Percentiles rank a stretch among this genome's conserved stretches.
These are phyloP conservation scores for Botrytis byssoidea DNA, from an alignment of 2,329 filamentous ascomycete species.

Conservation along the genomic window DNA sequence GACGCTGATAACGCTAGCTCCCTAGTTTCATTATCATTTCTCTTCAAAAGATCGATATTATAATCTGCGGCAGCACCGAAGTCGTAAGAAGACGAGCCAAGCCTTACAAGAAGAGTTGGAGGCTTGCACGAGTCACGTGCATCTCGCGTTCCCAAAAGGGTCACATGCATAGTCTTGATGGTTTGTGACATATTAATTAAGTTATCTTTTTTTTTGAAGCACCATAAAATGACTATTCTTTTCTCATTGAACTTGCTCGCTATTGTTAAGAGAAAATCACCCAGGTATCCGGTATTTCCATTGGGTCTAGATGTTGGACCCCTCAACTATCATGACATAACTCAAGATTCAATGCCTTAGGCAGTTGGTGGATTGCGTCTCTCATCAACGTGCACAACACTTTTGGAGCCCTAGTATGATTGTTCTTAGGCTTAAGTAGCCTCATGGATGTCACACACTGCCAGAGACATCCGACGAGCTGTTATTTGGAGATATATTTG, in stretches of 20 bases:
- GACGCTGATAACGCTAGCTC: neutral
- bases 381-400: neutral
- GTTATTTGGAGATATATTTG: neutral
- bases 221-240: neutral
- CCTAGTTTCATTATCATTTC: rapidly evolving
- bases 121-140: neutral
- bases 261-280: neutral
- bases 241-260: no score
- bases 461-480: no score
- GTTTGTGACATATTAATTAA: no score
- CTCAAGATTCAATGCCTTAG: neutral
- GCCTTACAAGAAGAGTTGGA: neutral
- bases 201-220: neutral
- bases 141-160: no score
- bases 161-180: neutral
- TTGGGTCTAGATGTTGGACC: neutral
- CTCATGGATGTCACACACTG: neutral
- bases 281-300: neutral
- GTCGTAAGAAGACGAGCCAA: neutral
- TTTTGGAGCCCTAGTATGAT: neutral
- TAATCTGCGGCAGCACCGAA: neutral
- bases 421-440: neutral
- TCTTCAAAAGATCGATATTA: neutral
- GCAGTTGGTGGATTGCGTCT: neutral
- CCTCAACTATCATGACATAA: neutral